Base-by-base conservation (phyloP, 1,139 yeast species). In the Candida glucosophila region DNA sequence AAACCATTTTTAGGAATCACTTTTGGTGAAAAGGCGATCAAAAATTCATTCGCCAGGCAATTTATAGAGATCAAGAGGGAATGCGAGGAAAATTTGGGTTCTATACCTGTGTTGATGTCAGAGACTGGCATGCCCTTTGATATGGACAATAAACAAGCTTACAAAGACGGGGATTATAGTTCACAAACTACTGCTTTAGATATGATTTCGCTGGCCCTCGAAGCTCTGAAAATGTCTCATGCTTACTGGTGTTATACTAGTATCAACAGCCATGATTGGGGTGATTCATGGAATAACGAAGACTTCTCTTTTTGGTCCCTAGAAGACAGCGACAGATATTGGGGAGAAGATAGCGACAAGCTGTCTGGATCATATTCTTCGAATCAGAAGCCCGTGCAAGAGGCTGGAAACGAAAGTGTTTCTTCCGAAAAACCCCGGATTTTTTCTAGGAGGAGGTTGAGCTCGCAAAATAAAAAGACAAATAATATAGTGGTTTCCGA, bases 111-210 rank as follows among this genome's bases (percentile, higher is more conserved):
- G 5, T 55, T 88, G 21, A 74, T 90, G 64, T 76, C 94, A 1
- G 98, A 88, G 51, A 86, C 90, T n/a, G 98, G 98, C 3, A 82
- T 88, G 77, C 97, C 98, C 3, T 85, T 77, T 49, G 95, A 90
- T 49, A 81, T 88, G 94, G 90, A 88, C 47, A 66, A 70, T 32
- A 79, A 78, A 41, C 58, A 55, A 23, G 82, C 95, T 0, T 86
- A 71, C 43, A 45, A 48, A 1, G 65, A 62, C 29, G 85, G 88
- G 40, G 69, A 74, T 34, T 86, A 73, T 44, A 52, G 63, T 8
- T 67, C 83, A 1, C 97, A 88, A 44, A 77, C 81, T 3, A 61
- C 71, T 5, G 95, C 96, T 0, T 56, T 83, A 50, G 96, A 88
- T 56, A 95, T 95, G 0, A 51, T 86, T 25, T 66, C 77, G 14